These are phyloP conservation scores for Mycena crocata DNA, from an alignment of 768 basidiomycete genomes.

Conservation along the genomic window DNA sequence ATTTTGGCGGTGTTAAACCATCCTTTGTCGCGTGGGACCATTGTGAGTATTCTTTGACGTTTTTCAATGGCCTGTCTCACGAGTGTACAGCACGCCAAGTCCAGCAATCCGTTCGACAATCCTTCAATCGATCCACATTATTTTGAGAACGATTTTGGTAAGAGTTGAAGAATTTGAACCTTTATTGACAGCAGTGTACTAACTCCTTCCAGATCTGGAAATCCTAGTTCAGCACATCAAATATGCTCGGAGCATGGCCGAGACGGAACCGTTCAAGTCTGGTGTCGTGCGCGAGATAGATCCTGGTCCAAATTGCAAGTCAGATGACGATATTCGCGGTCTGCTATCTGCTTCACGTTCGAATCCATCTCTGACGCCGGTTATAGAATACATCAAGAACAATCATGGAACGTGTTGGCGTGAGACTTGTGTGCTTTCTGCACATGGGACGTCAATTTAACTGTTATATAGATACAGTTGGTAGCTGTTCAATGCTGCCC, in stretches of 20 bases:
- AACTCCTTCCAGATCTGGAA: slow-evolving; percentile 22
- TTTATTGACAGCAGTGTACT: background rate
- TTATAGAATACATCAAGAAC: slow-evolving; percentile 34
- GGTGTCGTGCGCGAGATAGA: slow-evolving; percentile 39
- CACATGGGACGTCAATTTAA: background rate
- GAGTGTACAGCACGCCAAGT: slow-evolving; percentile 18
- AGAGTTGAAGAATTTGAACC: background rate
- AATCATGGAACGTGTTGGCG: slow-evolving; percentile 40
- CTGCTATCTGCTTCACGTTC: background rate
- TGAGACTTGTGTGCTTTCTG: slow-evolving; percentile 20
- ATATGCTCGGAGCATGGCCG: slow-evolving; percentile 39
- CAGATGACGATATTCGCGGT: slow-evolving; percentile 51
- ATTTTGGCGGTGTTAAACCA: slow-evolving; percentile 53
- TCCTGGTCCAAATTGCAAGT: slow-evolving; percentile 46
- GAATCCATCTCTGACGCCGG: background rate
- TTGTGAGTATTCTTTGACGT: slow-evolving; percentile 46
- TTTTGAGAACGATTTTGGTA: slow-evolving; percentile 23
- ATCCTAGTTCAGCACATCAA: slow-evolving; percentile 49
- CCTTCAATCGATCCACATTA: slow-evolving; percentile 21
- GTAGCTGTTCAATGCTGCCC: slow-evolving; percentile 67
- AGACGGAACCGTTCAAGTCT: slow-evolving; percentile 40
- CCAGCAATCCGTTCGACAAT: slow-evolving; percentile 12
- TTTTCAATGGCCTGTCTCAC: background rate
- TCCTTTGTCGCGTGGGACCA: slow-evolving; percentile 59
- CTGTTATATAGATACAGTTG: slow-evolving; percentile 53